These are phyloP conservation scores for Thalia dealbata DNA, from an alignment of 176 grass and related monocot genomes.

Conservation along the genomic window DNA sequence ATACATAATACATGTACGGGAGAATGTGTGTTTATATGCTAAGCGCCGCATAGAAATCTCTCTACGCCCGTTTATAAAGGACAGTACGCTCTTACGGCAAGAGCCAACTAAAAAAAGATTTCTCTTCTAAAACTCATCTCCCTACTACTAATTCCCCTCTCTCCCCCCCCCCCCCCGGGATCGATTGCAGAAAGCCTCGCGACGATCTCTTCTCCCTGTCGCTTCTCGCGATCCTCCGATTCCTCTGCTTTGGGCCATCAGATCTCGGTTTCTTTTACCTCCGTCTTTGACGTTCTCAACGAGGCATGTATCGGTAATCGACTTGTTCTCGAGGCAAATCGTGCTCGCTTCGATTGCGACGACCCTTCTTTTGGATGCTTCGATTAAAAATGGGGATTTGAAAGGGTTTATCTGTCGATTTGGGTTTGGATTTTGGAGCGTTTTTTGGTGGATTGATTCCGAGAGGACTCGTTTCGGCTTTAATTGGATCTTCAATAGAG, in stretches of 20 bases:
- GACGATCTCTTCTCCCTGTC: not conserved
- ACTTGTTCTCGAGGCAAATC: not conserved
- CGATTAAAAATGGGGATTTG: not conserved
- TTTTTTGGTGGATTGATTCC: not conserved
- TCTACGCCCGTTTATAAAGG: not conserved
- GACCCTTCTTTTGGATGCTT: too few relatives aligned
- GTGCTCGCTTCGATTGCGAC: not conserved
- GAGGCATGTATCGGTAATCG: not conserved
- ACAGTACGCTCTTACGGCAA: not conserved
- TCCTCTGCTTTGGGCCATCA: not conserved
- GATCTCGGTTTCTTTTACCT: not conserved
- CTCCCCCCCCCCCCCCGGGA: too few relatives aligned
- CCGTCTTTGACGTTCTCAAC: not conserved
- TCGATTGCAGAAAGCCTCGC: not conserved
- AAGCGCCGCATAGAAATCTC: not conserved
- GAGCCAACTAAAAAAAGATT: not conserved
- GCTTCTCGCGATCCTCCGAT: not conserved
- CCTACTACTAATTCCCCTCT: not conserved
- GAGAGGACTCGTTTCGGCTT: not conserved
- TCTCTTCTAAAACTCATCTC: not conserved
- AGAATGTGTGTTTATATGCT: not conserved
- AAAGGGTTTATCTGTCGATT: not conserved
- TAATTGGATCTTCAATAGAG: not conserved
- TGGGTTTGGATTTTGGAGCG: not conserved
- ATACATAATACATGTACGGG: not conserved